Conservation (phyloP, 176 grass and related monocot species). For the Zoysia japonica region DNA sequence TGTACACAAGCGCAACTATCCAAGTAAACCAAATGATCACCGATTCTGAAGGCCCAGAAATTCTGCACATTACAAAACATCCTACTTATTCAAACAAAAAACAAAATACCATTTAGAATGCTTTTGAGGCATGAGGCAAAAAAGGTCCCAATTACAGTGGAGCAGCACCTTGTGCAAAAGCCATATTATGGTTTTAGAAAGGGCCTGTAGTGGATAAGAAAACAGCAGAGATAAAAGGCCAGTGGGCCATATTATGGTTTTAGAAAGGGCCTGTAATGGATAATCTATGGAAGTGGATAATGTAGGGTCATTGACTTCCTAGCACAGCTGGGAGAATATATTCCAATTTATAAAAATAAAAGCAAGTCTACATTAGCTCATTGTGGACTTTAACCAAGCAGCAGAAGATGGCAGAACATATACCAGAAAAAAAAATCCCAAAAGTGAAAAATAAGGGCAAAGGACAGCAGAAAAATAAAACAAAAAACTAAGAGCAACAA, state of each 20-base stretch:
- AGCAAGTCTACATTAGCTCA: background rate
- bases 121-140: background rate
- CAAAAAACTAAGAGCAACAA: background rate
- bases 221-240: no score
- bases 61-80: conserved; percentile 50
- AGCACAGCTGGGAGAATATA: background rate
- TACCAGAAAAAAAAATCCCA: background rate
- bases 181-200: no score
- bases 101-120: background rate
- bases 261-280: no score
- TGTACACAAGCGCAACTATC: conserved; percentile 54
- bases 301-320: no score
- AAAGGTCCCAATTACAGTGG: no score
- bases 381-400: background rate
- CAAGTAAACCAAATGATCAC: conserved; percentile 64
- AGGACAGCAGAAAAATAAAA: background rate
- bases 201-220: no score
- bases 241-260: no score
- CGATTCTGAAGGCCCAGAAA: conserved; percentile 69
- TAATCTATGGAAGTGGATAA: no score
- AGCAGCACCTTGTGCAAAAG: no score
- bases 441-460: background rate
- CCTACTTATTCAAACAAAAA: conserved; percentile 29
- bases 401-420: background rate
- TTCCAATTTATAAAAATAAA: background rate